Percentiles rank a stretch among this genome's conserved stretches.
Conservation (phyloP, 2,329 filamentous ascomycete genomes). For the Cercospora zeina region DNA sequence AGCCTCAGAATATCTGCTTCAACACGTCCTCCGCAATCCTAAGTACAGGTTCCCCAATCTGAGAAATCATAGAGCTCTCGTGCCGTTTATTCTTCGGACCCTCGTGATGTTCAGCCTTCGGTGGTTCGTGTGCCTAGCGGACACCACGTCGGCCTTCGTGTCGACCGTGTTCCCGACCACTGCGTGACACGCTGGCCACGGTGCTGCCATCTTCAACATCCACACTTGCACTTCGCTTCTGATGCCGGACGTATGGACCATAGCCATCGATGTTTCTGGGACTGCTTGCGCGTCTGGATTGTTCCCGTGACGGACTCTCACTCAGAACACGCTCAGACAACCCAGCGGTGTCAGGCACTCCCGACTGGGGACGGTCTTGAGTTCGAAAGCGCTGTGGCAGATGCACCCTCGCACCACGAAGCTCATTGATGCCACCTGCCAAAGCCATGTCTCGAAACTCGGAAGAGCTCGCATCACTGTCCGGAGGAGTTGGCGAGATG, state of each 20-base stretch:
- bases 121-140: conserved; percentile 21
- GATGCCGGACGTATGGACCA: conserved; percentile 30
- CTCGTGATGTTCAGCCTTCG: conserved; percentile 9
- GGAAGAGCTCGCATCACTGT: conserved; percentile 36
- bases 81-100: conserved; percentile 7
- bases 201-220: conserved; percentile 27
- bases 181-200: conserved; percentile 9
- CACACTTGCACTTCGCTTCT: conserved; percentile 24
- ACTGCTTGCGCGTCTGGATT: neutral
- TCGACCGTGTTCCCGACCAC: conserved; percentile 5
- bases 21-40: conserved; percentile 22
- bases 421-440: neutral
- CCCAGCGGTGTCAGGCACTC: neutral
- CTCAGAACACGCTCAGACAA: conserved; percentile 26
- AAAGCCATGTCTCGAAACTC: conserved; percentile 24
- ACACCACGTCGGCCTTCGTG: conserved; percentile 19
- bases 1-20: conserved; percentile 18
- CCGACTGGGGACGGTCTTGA: neutral
- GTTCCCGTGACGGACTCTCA: conserved; percentile 38
- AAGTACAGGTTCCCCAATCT: conserved; percentile 23
- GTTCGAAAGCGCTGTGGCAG: neutral
- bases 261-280: conserved; percentile 18
- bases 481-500: conserved; percentile 38
- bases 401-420: neutral
- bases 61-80: conserved; percentile 15